Percentiles rank a stretch among this genome's conserved stretches.
Evolutionary conservation across 768 basidiomycete species (phyloP).

Genomic region (Crucibulum laeve): DNA sequence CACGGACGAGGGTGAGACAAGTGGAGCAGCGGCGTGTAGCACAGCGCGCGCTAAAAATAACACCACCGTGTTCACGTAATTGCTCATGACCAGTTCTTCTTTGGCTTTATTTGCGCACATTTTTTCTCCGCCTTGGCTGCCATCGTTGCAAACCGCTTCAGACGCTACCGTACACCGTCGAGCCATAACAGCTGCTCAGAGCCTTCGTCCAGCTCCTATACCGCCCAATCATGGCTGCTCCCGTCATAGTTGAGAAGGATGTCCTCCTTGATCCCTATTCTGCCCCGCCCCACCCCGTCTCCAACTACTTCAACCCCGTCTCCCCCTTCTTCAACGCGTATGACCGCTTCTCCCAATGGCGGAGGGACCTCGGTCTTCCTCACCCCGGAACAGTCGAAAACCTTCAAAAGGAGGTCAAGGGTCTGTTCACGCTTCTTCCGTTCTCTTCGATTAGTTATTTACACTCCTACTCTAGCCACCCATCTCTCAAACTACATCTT

Average conservation of each 20-base stretch:
- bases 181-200: too few species aligned
- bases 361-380: slow-evolving; percentile 74
- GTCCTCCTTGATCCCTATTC: slow-evolving; percentile 32
- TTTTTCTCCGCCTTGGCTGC: slow-evolving; percentile 25
- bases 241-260: slow-evolving; percentile 37
- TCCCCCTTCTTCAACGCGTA: slow-evolving; percentile 66
- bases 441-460: slow-evolving; percentile 4
- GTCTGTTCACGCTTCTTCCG: slow-evolving; percentile 37
- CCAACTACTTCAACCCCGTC: slow-evolving; percentile 33
- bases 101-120: slow-evolving; percentile 32
- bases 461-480: slow-evolving; percentile 51
- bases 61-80: too few species aligned
- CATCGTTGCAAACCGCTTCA: slow-evolving; percentile 21
- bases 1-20: slow-evolving; percentile 15
- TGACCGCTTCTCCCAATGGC: slow-evolving; percentile 76
- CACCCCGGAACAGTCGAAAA: slow-evolving; percentile 94
- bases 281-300: slow-evolving; percentile 26
- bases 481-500: slow-evolving; percentile 94
- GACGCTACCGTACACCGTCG: too few species aligned
- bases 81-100: slow-evolving; percentile 5
- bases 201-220: too few species aligned
- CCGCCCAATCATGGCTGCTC: slow-evolving; percentile 52
- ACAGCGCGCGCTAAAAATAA: background rate
- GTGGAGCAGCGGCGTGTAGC: slow-evolving; percentile 1
- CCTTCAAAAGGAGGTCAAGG: slow-evolving; percentile 88